phyloP scores from a whole-genome alignment of 768 basidiomycete genomes.

The Glaciozyma antarctica region DNA sequence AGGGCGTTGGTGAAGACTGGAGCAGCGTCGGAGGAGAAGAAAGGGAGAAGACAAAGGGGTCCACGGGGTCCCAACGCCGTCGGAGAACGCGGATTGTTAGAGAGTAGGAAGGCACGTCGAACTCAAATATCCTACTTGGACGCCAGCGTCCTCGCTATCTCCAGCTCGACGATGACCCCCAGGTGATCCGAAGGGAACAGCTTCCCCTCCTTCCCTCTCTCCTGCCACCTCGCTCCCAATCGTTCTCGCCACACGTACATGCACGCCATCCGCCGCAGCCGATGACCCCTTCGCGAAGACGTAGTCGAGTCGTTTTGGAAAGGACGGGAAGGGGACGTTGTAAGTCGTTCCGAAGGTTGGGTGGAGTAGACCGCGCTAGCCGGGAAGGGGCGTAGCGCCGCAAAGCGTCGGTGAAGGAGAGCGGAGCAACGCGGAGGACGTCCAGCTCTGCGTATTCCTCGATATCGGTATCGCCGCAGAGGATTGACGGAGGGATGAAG shows the following conservation, averaged over 20 bases:
- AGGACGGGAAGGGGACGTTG: neutral
- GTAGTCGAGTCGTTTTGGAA: conserved; percentile 1
- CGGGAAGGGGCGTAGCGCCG: neutral
- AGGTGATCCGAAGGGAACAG: conserved; percentile 1
- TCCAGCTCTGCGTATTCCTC: neutral
- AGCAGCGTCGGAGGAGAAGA: no score
- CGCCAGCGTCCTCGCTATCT: neutral
- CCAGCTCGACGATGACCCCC: neutral
- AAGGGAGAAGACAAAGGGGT: no score
- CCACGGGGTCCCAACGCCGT: no score
- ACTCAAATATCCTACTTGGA: no score
- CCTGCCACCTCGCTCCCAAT: neutral
- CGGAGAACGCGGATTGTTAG: no score
- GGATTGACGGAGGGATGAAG: neutral
- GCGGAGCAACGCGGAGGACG: neutral
- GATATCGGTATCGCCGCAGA: conserved; percentile 1
- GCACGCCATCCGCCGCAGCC: neutral
- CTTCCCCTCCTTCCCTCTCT: neutral
- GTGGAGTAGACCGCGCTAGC: neutral
- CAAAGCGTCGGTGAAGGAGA: neutral
- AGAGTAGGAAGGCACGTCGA: no score
- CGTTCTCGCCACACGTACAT: neutral
- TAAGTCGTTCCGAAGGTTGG: conserved; percentile 1
- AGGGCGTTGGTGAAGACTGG: no score
- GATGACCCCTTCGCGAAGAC: neutral